A percentile compares a stretch with the other conserved stretches of the same genome.
Conservation (phyloP, 192 early-diverging fungal species). For the Coemansia sp. region DNA sequence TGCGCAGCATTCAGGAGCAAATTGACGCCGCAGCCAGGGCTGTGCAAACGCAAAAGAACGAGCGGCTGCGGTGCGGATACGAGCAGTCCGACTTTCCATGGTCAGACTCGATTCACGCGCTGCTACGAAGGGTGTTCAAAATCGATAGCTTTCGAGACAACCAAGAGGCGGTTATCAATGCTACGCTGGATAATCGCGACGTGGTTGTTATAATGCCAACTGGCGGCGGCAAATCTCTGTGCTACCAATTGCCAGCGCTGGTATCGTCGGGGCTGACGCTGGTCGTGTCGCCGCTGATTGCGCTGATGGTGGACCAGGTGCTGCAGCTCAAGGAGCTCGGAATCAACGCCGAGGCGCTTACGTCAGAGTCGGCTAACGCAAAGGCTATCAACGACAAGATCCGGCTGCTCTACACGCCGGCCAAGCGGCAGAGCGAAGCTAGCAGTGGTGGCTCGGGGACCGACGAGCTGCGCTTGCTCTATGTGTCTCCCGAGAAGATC, state of each 20-base stretch:
- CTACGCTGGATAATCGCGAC: slow-evolving; percentile 54
- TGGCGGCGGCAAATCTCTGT: slow-evolving; percentile 56
- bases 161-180: slow-evolving; percentile 55
- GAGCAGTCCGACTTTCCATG: slow-evolving; percentile 52
- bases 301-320: slow-evolving; percentile 58
- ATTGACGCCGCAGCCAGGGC: slow-evolving; percentile 19
- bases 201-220: slow-evolving; percentile 56
- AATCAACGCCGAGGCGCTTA: slow-evolving; percentile 39
- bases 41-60: slow-evolving; percentile 24
- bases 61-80: slow-evolving; percentile 35
- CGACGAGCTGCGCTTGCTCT: slow-evolving; percentile 41
- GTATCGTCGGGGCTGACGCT: slow-evolving; percentile 41
- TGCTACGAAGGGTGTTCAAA: slow-evolving; percentile 51
- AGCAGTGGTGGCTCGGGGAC: background rate
- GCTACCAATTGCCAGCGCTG: slow-evolving; percentile 57
- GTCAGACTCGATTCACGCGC: slow-evolving; percentile 40
- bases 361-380: slow-evolving; percentile 45
- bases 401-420: slow-evolving; percentile 8
- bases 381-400: slow-evolving; percentile 34
- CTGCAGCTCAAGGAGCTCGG: slow-evolving; percentile 43
- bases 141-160: slow-evolving; percentile 49
- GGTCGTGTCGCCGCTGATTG: slow-evolving; percentile 56
- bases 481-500: slow-evolving; percentile 57
- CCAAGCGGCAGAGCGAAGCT: background rate
- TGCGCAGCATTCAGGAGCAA: slow-evolving; percentile 8